Conservation (phyloP, 371 early-diverging fungal species). For the Capillidium heterosporum region DNA sequence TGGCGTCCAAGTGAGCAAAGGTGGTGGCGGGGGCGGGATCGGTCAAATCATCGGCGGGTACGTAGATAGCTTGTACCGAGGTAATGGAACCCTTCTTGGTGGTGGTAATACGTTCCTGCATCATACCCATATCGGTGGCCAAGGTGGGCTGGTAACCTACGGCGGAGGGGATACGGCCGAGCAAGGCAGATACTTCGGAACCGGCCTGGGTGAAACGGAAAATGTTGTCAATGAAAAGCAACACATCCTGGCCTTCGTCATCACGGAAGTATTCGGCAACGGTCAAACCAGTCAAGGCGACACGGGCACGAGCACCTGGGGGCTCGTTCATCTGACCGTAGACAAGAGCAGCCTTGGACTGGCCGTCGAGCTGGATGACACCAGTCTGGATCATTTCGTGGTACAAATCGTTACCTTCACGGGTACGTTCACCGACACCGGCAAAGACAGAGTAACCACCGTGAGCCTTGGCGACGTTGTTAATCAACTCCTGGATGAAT, state of each 20-base stretch:
- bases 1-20: constrained; percentile 97
- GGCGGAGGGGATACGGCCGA: constrained; percentile 98
- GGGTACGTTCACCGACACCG: constrained; percentile 95
- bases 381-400: constrained; percentile 92
- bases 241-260: constrained; percentile 96
- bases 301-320: constrained; percentile 98
- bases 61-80: constrained; percentile 94
- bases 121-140: constrained; percentile 52
- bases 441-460: constrained; percentile 96
- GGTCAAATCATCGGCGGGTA: constrained; percentile 98
- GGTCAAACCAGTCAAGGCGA: constrained; percentile 93
- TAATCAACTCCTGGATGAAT: constrained; percentile 93
- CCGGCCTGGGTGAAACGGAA: constrained; percentile 93
- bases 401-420: constrained; percentile 97
- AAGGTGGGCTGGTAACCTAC: constrained; percentile 97
- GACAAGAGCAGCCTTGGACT: constrained; percentile 89
- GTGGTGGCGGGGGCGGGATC: constrained; percentile 98
- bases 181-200: constrained; percentile 90
- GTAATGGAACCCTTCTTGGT: constrained; percentile 99
- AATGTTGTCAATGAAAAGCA: constrained; percentile 98
- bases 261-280: constrained; percentile 99
- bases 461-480: constrained; percentile 95
- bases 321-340: constrained; percentile 99
- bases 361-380: constrained; percentile 88
- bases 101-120: constrained; percentile 98